phyloP scores from a whole-genome alignment of 2,329 filamentous ascomycete genomes.

The Fonsecaea multimorphosa region DNA sequence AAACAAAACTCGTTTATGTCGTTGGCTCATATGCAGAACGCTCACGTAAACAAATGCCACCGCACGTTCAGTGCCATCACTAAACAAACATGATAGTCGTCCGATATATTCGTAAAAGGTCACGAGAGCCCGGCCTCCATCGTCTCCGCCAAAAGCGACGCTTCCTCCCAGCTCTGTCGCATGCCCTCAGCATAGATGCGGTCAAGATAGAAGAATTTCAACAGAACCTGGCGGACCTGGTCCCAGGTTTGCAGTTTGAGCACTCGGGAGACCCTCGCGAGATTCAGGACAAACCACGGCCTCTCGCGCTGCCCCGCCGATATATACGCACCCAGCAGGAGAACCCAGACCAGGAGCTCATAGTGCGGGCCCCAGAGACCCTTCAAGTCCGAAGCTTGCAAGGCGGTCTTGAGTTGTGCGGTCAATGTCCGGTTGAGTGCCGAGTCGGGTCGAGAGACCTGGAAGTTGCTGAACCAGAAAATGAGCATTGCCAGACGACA shows the following conservation, averaged over 20 bases:
- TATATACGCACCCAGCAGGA: constrained; percentile 26
- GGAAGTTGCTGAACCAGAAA: constrained; percentile 31
- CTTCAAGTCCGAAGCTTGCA: constrained; percentile 22
- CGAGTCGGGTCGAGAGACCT: constrained; percentile 23
- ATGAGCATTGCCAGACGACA: constrained; percentile 26
- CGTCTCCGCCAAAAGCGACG: constrained; percentile 23
- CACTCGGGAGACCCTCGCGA: constrained; percentile 23
- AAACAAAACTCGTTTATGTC: background rate
- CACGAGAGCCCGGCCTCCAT: constrained; percentile 11
- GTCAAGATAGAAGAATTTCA: constrained; percentile 28
- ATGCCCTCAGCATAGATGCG: constrained; percentile 27
- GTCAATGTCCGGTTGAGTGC: constrained; percentile 27
- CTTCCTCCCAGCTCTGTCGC: constrained; percentile 28
- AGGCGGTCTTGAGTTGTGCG: constrained; percentile 24
- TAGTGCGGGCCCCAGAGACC: constrained; percentile 24
- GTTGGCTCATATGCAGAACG: constrained; percentile 2
- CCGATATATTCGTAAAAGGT: background rate
- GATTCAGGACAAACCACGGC: constrained; percentile 27
- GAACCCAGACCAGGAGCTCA: constrained; percentile 24
- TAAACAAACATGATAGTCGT: background rate
- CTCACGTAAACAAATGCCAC: background rate
- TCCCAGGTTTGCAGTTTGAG: constrained; percentile 19
- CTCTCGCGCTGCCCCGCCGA: constrained; percentile 26
- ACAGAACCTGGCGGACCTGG: constrained; percentile 18
- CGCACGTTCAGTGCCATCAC: background rate